phyloP scores from a whole-genome alignment of 805 yeast species.

The Pichia scutulata region DNA sequence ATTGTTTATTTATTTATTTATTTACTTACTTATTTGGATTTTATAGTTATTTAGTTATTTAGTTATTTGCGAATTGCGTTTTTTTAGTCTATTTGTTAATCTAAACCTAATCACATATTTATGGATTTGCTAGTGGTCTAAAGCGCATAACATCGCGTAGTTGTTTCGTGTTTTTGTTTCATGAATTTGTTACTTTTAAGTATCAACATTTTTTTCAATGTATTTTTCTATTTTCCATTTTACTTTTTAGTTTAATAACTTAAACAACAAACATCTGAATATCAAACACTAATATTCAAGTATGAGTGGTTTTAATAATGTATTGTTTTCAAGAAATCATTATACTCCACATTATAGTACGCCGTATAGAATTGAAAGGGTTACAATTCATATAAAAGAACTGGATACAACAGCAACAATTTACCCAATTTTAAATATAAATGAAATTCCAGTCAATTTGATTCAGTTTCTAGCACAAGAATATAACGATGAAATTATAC shows the following conservation, averaged over 20 bases:
- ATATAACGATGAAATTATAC: conserved; percentile 83
- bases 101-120: too few relatives aligned
- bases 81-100: neutral
- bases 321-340: conserved; percentile 23
- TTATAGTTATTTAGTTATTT: neutral
- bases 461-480: conserved; percentile 82
- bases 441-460: conserved; percentile 69
- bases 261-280: too few relatives aligned
- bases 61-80: neutral
- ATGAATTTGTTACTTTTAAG: too few relatives aligned
- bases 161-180: neutral
- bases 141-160: too few relatives aligned
- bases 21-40: neutral
- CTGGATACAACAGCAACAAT: conserved; percentile 91
- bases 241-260: too few relatives aligned
- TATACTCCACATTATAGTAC: conserved; percentile 25
- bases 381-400: conserved; percentile 74
- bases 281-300: neutral
- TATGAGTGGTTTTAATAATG: conserved; percentile 29
- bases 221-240: neutral
- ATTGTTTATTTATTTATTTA: neutral
- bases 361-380: conserved; percentile 41
- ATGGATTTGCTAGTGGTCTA: too few relatives aligned
- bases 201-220: neutral
- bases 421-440: conserved; percentile 67